These are phyloP conservation scores for Theileria orientalis DNA, from an alignment of 169 alveolate genomes.

Conservation along the genomic window DNA sequence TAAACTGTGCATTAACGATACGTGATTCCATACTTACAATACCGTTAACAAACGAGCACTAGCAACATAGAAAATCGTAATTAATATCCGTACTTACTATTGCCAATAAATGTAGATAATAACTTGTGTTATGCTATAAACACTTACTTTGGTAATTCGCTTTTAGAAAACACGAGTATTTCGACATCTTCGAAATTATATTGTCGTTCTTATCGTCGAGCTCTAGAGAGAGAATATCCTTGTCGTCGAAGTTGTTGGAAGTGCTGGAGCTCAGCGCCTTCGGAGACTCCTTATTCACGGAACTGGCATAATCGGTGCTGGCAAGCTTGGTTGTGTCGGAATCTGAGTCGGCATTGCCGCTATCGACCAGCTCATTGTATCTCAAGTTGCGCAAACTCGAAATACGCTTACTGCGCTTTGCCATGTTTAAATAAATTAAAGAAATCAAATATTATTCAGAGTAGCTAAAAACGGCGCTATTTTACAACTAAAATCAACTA, in stretches of 20 bases:
- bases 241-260: not conserved
- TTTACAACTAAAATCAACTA: too few relatives aligned
- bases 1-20: not conserved
- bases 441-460: not conserved
- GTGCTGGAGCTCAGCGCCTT: not conserved
- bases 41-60: not conserved
- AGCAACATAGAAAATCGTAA: too few relatives aligned
- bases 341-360: not conserved
- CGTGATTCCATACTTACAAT: not conserved
- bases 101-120: too few relatives aligned
- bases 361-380: not conserved
- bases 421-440: not conserved
- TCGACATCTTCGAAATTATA: not conserved
- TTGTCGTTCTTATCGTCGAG: not conserved
- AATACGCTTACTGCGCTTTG: not conserved
- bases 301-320: not conserved
- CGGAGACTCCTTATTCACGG: not conserved
- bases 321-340: not conserved
- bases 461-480: not conserved
- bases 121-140: too few relatives aligned
- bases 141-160: slow-evolving; percentile 8
- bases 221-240: slow-evolving; percentile 11
- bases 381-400: not conserved
- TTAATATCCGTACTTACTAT: too few relatives aligned
- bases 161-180: slow-evolving; percentile 9